phyloP scores from a whole-genome alignment of 108 stramenopile genomes.

The Cylindrotheca fusiformis region DNA sequence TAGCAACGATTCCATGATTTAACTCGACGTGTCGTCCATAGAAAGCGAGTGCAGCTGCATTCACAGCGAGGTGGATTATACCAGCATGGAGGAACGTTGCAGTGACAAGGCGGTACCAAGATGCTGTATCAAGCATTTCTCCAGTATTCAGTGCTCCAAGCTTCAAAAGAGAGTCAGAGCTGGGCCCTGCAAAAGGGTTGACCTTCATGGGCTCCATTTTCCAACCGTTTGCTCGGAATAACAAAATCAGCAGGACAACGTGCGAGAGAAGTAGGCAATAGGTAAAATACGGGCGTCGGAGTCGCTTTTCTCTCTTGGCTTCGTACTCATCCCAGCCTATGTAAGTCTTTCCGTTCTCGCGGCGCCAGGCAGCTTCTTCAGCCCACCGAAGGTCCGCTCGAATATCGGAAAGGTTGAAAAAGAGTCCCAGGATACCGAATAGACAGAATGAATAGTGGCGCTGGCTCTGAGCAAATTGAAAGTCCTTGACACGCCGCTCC shows the following conservation, averaged over 20 bases:
- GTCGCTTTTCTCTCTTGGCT: conserved; percentile 24
- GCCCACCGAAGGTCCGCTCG: conserved; percentile 86
- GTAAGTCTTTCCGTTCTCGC: conserved; percentile 64
- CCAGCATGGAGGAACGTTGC: conserved; percentile 94
- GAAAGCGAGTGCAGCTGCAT: conserved; percentile 71
- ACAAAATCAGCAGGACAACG: conserved; percentile 42
- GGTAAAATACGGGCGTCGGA: conserved; percentile 19
- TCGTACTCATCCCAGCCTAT: conserved; percentile 77
- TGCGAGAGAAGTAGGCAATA: conserved; percentile 27
- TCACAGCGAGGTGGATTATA: conserved; percentile 82
- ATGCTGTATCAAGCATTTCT: conserved; percentile 72
- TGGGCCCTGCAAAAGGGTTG: conserved; percentile 88
- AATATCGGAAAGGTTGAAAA: conserved; percentile 52
- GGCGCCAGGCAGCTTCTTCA: conserved; percentile 81
- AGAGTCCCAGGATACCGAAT: conserved; percentile 63
- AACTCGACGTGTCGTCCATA: conserved; percentile 79
- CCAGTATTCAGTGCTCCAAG: conserved; percentile 81
- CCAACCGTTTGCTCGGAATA: conserved; percentile 64
- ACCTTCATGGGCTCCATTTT: conserved; percentile 45
- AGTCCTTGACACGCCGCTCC: conserved; percentile 64
- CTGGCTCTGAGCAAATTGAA: conserved; percentile 70
- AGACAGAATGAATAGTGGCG: conserved; percentile 52
- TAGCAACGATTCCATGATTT: conserved; percentile 65
- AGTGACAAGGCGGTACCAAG: conserved; percentile 81
- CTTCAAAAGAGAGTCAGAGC: conserved; percentile 64